phyloP scores from a whole-genome alignment of 2,329 filamentous ascomycete species.

The Thielaviopsis punctulata region DNA sequence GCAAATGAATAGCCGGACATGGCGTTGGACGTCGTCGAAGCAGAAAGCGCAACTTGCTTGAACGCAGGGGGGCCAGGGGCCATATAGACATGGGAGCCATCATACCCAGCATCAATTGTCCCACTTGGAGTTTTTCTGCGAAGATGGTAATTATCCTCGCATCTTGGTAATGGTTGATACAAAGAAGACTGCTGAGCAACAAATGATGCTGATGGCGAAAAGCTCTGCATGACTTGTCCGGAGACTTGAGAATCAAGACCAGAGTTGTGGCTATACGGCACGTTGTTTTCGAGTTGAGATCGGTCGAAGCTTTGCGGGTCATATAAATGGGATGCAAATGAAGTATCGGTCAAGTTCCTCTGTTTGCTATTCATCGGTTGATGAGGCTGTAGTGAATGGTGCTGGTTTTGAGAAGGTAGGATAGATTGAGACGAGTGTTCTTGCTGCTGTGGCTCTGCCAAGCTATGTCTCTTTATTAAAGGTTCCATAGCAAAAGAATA shows the following conservation, averaged over 20 bases:
- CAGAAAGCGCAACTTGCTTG: constrained; percentile 69
- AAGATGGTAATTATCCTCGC: constrained; percentile 37
- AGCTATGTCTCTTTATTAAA: constrained; percentile 2
- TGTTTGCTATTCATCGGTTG: neutral
- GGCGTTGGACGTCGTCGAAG: constrained; percentile 15
- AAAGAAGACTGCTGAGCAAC: neutral
- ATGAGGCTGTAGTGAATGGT: neutral
- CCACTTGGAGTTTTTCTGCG: constrained; percentile 86
- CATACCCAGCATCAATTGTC: constrained; percentile 82
- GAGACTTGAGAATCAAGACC: neutral
- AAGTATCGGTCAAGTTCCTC: neutral
- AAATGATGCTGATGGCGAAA: neutral
- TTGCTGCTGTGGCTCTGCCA: constrained; percentile 8
- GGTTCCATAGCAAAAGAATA: constrained; percentile 8
- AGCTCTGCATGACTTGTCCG: neutral
- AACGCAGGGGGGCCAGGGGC: constrained; percentile 55
- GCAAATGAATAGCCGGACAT: neutral
- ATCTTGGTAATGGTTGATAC: neutral
- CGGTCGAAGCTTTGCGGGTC: neutral
- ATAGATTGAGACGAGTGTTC: neutral
- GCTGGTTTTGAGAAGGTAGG: neutral
- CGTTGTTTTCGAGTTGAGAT: neutral
- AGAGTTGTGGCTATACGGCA: neutral
- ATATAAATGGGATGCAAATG: neutral
- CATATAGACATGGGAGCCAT: constrained; percentile 61